Conservation (phyloP, 371 early-diverging fungal genomes). For the Dinochytrium kinnereticum region DNA sequence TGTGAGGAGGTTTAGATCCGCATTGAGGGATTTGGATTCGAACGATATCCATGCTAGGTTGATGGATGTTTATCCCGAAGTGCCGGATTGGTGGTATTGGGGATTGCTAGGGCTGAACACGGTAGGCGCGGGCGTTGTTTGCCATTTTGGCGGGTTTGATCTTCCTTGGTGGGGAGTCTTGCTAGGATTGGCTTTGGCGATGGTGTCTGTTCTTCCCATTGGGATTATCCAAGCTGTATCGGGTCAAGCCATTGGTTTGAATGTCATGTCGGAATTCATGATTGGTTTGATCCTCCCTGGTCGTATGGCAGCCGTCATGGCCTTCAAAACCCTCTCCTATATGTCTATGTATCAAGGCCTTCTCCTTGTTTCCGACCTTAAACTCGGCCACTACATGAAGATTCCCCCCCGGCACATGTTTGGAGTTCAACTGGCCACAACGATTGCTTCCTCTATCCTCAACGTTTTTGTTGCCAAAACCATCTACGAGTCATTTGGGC, state of each 20-base stretch:
- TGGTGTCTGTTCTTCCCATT: conserved; percentile 78
- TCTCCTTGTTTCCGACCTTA: conserved; percentile 42
- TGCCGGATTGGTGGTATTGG: conserved; percentile 37
- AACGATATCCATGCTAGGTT: conserved; percentile 43
- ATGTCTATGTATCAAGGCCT: conserved; percentile 40
- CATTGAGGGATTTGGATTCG: conserved; percentile 28
- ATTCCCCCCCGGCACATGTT: conserved; percentile 46
- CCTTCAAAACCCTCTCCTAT: conserved; percentile 44
- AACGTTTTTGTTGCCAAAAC: conserved; percentile 21
- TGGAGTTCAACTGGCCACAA: conserved; percentile 14
- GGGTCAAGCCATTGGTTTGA: conserved; percentile 39
- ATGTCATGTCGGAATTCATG: conserved; percentile 49
- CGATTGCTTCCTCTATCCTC: conserved; percentile 7
- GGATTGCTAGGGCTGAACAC: conserved; percentile 17
- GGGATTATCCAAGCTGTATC: conserved; percentile 46
- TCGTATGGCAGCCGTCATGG: conserved; percentile 33
- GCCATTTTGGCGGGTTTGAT: conserved; percentile 33
- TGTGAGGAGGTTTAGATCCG: conserved; percentile 22
- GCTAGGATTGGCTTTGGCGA: conserved; percentile 69
- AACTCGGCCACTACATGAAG: conserved; percentile 55
- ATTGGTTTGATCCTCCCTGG: conserved; percentile 38
- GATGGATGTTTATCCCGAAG: conserved; percentile 41
- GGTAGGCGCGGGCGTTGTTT: conserved; percentile 13
- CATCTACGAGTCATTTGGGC: conserved; percentile 18
- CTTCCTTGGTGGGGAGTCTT: conserved; percentile 56